A percentile compares a stretch with the other conserved stretches of the same genome.
phyloP scores from a whole-genome alignment of 2,329 filamentous ascomycete genomes.

The Exophiala oligosperma region DNA sequence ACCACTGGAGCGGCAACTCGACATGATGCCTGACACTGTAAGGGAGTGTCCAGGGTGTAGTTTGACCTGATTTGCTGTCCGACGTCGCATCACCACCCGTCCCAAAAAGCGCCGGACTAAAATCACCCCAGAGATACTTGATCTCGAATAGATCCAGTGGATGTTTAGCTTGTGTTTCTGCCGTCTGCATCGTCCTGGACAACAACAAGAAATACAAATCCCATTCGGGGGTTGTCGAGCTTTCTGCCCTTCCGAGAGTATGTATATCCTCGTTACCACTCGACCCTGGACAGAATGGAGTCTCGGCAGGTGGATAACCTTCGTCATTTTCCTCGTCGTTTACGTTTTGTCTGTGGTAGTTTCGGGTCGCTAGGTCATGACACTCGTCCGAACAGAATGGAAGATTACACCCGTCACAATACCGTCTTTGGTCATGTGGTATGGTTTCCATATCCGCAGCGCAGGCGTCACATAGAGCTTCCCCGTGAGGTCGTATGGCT shows the following conservation, averaged over 20 bases:
- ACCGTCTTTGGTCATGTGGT: conserved; percentile 43
- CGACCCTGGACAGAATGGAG: conserved; percentile 44
- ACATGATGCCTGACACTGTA: conserved; percentile 64
- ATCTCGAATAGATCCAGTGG: conserved; percentile 61
- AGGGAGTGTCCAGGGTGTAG: conserved; percentile 46
- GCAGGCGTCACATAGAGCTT: conserved; percentile 86
- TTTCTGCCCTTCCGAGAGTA: conserved; percentile 59
- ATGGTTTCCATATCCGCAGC: conserved; percentile 68
- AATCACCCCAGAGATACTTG: conserved; percentile 68
- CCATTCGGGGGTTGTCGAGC: conserved; percentile 57
- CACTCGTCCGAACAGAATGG: conserved; percentile 63
- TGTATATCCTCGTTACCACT: conserved; percentile 57
- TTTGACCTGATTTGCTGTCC: neutral
- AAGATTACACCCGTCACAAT: conserved; percentile 44
- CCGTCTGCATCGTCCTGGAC: conserved; percentile 60
- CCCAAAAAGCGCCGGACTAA: conserved; percentile 34
- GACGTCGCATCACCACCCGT: conserved; percentile 30
- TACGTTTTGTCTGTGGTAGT: conserved; percentile 50
- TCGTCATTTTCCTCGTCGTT: conserved; percentile 26
- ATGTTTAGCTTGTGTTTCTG: conserved; percentile 59
- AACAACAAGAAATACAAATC: conserved; percentile 63
- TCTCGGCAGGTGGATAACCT: conserved; percentile 19
- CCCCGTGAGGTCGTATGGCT: conserved; percentile 83
- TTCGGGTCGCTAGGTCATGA: conserved; percentile 53
- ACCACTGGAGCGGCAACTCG: conserved; percentile 58